Percentiles rank a stretch among this genome's conserved stretches.
phyloP scores from a whole-genome alignment of 495 filamentous ascomycete species.

The Jackrogersella multiformis region DNA sequence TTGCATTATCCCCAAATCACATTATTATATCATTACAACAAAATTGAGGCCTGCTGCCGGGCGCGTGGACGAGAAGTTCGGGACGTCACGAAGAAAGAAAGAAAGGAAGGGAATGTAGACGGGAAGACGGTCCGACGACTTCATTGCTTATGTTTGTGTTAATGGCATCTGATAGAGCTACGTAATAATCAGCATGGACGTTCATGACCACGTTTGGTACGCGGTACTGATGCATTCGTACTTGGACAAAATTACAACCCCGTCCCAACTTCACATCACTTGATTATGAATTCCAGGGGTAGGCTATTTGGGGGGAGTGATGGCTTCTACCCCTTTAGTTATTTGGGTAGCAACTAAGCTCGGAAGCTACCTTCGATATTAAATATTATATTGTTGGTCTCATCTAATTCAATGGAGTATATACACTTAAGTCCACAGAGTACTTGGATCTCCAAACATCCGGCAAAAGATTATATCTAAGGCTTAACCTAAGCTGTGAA shows the following conservation, averaged over 20 bases:
- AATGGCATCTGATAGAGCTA: constrained; percentile 27
- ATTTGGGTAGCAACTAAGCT: not conserved
- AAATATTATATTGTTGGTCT: too few relatives aligned
- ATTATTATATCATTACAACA: too few relatives aligned
- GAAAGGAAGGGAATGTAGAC: not conserved
- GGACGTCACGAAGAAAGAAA: not conserved
- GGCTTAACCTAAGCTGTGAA: too few relatives aligned
- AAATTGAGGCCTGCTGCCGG: constrained; percentile 25
- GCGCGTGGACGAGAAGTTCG: constrained; percentile 13
- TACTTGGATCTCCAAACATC: too few relatives aligned
- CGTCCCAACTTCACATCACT: too few relatives aligned
- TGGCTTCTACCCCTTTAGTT: not conserved
- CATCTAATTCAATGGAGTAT: too few relatives aligned
- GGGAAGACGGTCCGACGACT: constrained; percentile 15
- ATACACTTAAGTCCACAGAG: too few relatives aligned
- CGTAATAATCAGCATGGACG: constrained; percentile 32
- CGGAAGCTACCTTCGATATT: too few relatives aligned
- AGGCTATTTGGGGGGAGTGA: not conserved
- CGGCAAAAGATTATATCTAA: too few relatives aligned
- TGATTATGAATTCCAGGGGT: too few relatives aligned
- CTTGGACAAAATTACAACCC: too few relatives aligned
- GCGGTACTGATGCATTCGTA: not conserved
- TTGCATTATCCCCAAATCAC: constrained; percentile 11
- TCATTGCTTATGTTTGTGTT: constrained; percentile 17
- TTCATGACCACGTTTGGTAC: constrained; percentile 12